Base-by-base conservation (phyloP, 805 yeast genomes). In the Wickerhamiella musiphila region DNA sequence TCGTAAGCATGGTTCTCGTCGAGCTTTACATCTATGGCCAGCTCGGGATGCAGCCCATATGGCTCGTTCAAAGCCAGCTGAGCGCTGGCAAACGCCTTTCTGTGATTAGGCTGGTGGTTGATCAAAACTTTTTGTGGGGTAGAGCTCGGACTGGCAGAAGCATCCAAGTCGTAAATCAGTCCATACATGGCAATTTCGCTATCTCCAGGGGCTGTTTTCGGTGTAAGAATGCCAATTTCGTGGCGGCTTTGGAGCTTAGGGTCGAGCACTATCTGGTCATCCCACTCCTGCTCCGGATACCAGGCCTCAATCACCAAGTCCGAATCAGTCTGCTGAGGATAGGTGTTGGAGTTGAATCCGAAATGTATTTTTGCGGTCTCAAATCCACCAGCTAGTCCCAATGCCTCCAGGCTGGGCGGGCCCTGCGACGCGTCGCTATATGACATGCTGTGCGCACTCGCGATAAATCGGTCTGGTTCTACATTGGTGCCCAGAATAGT, bases 281-380 rank as follows among this genome's bases (percentile, higher is more conserved):
- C n/a, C 36, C 46, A 39, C 9, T 17, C 21, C 5, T 13, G 31
- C 26, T 23, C 19, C 3, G 34, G 18, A 26, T 31, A 42, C 43
- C 44, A 51, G 6, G 39, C 43, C 28, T 51, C 55, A 5, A 42
- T 28, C 3, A 43, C 37, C 16, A 44, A 31, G n/a, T n/a, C n/a
- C n/a, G n/a, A n/a, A n/a, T n/a, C n/a, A n/a, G n/a, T n/a, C n/a
- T n/a, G n/a, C n/a, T n/a, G n/a, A n/a, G n/a, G n/a, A n/a, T n/a
- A n/a, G n/a, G n/a, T n/a, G n/a, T n/a, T n/a, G n/a, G n/a, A n/a
- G n/a, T n/a, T n/a, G n/a, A n/a, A n/a, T n/a, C 33, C 35, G 12
- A 11, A 28, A 4, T 29, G 13, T 4, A 30, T 4, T 5, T 15
- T 11, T 11, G 28, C 15, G 7, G 28, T 13, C 6, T n/a, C 25